Base-by-base conservation (phyloP, 176 grass and related monocot genomes). In the Hsuehochloa calcarea region DNA sequence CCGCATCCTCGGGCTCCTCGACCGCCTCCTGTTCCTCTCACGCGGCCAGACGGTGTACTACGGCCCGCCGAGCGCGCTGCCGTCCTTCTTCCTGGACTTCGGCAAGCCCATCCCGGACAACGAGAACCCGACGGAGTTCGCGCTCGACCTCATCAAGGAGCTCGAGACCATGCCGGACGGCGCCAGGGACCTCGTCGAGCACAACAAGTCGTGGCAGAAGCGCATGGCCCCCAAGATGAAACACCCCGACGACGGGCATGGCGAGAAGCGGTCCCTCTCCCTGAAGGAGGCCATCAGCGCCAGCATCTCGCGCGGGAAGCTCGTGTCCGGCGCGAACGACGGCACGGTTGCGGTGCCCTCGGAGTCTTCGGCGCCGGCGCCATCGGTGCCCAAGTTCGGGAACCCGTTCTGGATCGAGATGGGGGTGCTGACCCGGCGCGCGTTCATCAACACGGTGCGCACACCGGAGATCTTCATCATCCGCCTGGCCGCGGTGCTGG, bases 81-180 rank as follows among this genome's bases (percentile, higher is more conserved):
- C 89, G 0, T 74, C 88, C n/a, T 98, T 92, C 89, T 98, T 98
- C 89, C 20, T 85, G 2, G 93, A 95, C 65, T 98, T 98, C 58
- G 96, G 96, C 37, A 90, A 90, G 39, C 88, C 96, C n/a, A 93
- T 94, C 74, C 96, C 93, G 0, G 89, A 92, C 49, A 93, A 92
- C 88, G 96, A 95, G 96, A 95, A 95, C 81, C 96, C 96, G 0
- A 95, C 96, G 17, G 96, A 98, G 86, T 98, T 98, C 80, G 96
- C 93, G 5, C 93, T 98, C 2, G 96, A 98, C 81, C 91, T 98
- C 68, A 92, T 98, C 34, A 90, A 86, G 63, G 93, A 98, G 88
- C 85, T 98, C 8, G 96, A 98, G 83, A 85, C 78, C 50, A 86
- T 84, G 62, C 85, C 93, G 1, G 34, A 78, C 44, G 95, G 95